Base-by-base conservation (phyloP, 805 yeast species). In the Ogataea henricii region DNA sequence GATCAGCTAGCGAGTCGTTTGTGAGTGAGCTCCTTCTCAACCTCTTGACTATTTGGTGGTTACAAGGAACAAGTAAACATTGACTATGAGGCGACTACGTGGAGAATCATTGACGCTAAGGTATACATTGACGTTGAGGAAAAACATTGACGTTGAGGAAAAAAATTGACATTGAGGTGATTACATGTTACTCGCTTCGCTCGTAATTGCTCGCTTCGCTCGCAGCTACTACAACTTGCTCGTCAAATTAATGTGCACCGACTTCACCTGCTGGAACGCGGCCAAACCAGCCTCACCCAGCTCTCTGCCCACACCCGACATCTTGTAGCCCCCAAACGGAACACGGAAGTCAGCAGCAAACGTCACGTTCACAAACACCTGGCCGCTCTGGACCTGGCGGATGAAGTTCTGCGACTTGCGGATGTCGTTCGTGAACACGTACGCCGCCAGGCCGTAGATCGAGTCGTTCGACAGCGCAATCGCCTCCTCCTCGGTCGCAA, bases 261-360 rank as follows among this genome's bases (percentile, higher is more conserved):
- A 86, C 78, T 91, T 92, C 56, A 76, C 78, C 68, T 89, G 95
- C 53, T 89, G 82, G 77, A 90, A 92, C 68, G 83, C 85, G 51
- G 85, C 87, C 62, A 92, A 71, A 48, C 95, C 96, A 55, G 89
- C 91, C 52, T 78, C 79, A 62, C 97, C 97, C 78, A 90, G 82
- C 76, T 92, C 97, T 69, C 96, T 82, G 64, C 98, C 97, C 53
- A 86, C 75, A 69, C 98, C 98, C 49, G 94, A 84, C 77, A 83
- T 82, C 69, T 89, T 89, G 75, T 77, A 87, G 39, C 97, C 97
- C 60, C 97, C 97, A 69, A 91, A 91, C 63, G 97, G 97, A 68
- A 91, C 86, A 68, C 79, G 76, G 63, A 77, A 85, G 70, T 90
- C 90, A 78, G 89, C 85, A 64, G 88, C 94, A 71, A 90, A 90